Evolutionary conservation across 164 flowering plant genomes (phyloP), one percentile per base, ranked within the genome.

Genomic region (Piper longum): DNA sequence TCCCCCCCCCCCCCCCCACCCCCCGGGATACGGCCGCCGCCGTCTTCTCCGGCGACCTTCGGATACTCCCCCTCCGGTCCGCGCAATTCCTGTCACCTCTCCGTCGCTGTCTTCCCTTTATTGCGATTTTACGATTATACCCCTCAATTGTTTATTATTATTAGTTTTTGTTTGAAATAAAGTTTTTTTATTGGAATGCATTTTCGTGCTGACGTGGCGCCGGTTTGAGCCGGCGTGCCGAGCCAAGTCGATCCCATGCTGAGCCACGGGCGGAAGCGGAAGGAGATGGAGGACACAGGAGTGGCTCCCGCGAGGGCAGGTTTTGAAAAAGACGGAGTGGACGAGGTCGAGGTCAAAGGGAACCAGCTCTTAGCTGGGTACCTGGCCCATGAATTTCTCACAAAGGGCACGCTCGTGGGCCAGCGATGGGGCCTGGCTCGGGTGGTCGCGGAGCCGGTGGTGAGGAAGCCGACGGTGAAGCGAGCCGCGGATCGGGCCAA

Each of bases 341-440:
- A 16, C 4, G 26, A 14, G 70, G 71, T 75, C 73, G 55, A 44
- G 14, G 56, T 63, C 40, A 70, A 75, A n/a, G 36, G 36, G 36
- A 88, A 86, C 54, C 73, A 74, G 77, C 81, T 89, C 9, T 56
- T 89, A 65, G 96, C 96, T 66, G 93, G 96, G 9, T 89, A 80
- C 73, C 72, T 89, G 85, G 95, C 96, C 7, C 67, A 81, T 56
- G 96, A 89, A 81, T 89, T 80, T 59, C 70, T 89, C 41, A 75
- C 85, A 0, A 72, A 71, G 16, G 95, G 96, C 7, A 89, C 96
- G 3, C 71, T 89, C 0, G 63, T 89, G 9, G 96, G 95, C 14
- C 80, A 82, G 73, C 75, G 62, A 65, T 84, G 73, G 70, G 88
- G 84, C 64, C 90, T 87, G 57, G 75, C 78, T 17, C 73, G 78